Evolutionary conservation across 331 rosid genomes (phyloP).

Genomic region (Stylosanthes scabra): DNA sequence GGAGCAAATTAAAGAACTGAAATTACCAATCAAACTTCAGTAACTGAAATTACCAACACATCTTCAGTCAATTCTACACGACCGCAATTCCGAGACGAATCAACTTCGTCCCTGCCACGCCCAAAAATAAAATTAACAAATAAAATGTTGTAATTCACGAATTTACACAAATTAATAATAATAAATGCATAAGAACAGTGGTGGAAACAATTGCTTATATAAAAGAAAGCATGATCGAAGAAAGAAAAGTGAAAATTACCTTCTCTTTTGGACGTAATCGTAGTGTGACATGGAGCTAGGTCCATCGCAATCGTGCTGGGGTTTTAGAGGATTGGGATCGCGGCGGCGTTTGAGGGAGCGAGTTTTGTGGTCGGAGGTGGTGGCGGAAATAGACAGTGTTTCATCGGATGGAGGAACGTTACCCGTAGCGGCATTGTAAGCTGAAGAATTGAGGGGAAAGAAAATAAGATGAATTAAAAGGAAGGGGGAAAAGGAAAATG

Average conservation of each 20-base stretch:
- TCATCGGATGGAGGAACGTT: conserved; percentile 48
- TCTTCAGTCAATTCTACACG: conserved; percentile 58
- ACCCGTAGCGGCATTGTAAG: conserved; percentile 78
- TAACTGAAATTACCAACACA: conserved; percentile 59
- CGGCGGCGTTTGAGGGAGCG: conserved; percentile 59
- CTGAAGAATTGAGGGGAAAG: conserved; percentile 36
- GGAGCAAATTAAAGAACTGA: background rate
- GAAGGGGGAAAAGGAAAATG: background rate
- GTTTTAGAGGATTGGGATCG: conserved; percentile 31
- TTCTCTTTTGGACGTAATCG: conserved; percentile 72
- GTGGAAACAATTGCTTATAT: background rate
- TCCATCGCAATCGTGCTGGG: conserved; percentile 41
- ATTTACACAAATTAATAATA: background rate
- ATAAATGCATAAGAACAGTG: too few species aligned
- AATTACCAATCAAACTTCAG: background rate
- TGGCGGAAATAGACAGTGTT: conserved; percentile 16
- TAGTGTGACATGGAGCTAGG: conserved; percentile 71
- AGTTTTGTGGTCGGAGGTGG: conserved; percentile 28
- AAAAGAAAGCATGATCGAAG: background rate
- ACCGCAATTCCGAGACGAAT: conserved; percentile 35
- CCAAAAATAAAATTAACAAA: background rate
- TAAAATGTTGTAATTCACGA: background rate
- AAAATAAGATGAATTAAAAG: background rate
- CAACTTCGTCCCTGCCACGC: conserved; percentile 66
- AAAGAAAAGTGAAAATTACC: conserved; percentile 38